Conservation (phyloP, 345 rosid genomes). For the Bruguiera gymnorhiza region DNA sequence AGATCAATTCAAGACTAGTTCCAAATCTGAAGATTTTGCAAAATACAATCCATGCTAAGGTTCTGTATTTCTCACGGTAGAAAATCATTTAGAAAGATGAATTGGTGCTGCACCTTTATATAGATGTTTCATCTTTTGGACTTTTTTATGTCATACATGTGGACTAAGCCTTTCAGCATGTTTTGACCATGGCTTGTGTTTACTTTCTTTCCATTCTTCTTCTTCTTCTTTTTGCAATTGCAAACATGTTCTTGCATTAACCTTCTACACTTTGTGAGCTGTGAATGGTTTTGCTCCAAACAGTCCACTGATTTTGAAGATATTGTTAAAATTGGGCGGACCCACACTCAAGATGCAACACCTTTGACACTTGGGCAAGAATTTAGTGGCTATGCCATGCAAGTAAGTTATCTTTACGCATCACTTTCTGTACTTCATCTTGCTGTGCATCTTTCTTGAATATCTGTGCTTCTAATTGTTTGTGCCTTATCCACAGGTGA, state of each 20-base stretch:
- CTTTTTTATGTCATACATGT: neutral
- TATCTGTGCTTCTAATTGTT: slow-evolving; percentile 1
- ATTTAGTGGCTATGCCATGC: slow-evolving; percentile 95
- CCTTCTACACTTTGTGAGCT: neutral
- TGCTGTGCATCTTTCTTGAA: neutral
- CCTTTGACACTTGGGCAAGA: slow-evolving; percentile 98
- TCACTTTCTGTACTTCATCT: neutral
- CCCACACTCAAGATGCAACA: slow-evolving; percentile 98
- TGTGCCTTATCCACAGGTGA: slow-evolving; percentile 44
- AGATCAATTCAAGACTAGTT: slow-evolving; percentile 80
- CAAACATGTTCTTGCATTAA: neutral
- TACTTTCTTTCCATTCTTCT: no score
- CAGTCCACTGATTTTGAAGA: slow-evolving; percentile 84
- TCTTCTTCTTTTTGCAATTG: neutral
- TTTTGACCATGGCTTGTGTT: no score
- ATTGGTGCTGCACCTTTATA: neutral
- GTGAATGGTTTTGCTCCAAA: slow-evolving; percentile 4
- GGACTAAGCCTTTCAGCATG: neutral
- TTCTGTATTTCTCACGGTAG: slow-evolving; percentile 17
- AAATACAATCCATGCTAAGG: slow-evolving; percentile 69
- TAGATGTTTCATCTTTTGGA: neutral
- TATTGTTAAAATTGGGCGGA: slow-evolving; percentile 92
- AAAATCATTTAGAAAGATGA: neutral
- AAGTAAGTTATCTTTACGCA: slow-evolving; percentile 41
- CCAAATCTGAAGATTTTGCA: slow-evolving; percentile 73